Evolutionary conservation across 306 rosid species (phyloP).

Genomic region (Arachis stenosperma): DNA sequence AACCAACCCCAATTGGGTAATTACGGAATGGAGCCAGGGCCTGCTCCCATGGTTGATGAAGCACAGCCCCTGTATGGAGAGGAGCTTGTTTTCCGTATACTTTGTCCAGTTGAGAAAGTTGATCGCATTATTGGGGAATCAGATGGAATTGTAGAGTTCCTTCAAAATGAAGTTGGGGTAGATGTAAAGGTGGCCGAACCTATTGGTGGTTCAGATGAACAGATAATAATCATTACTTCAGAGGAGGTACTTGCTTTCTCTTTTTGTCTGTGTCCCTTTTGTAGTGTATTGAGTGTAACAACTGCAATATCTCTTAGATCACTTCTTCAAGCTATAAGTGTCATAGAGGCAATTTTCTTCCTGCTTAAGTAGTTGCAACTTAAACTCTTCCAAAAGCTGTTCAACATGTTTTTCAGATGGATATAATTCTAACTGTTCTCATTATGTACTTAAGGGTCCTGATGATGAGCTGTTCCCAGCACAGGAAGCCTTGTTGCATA

Average conservation of each 20-base stretch:
- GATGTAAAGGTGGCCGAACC: constrained; percentile 74
- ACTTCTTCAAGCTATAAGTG: constrained; percentile 21
- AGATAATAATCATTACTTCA: constrained; percentile 79
- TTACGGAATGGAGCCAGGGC: constrained; percentile 65
- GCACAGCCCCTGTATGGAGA: constrained; percentile 64
- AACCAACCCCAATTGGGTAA: constrained; percentile 55
- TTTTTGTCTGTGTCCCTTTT: constrained; percentile 27
- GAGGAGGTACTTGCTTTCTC: constrained; percentile 72
- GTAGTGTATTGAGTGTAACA: background rate
- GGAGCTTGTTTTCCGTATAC: constrained; percentile 86
- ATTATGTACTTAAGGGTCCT: constrained; percentile 69
- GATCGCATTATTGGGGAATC: constrained; percentile 81
- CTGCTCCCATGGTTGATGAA: constrained; percentile 57
- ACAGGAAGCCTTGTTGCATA: constrained; percentile 97
- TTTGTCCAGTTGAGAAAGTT: constrained; percentile 83
- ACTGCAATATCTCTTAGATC: constrained; percentile 21
- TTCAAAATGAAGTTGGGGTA: constrained; percentile 88
- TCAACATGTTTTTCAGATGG: constrained; percentile 26
- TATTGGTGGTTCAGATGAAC: constrained; percentile 79
- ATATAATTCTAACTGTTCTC: constrained; percentile 40
- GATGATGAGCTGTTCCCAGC: constrained; percentile 98
- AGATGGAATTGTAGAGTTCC: constrained; percentile 79
- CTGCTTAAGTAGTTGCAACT: constrained; percentile 30
- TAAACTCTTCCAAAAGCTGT: constrained; percentile 19
- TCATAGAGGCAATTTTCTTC: constrained; percentile 13